Percentiles rank a stretch among this genome's conserved stretches.
Evolutionary conservation across 345 rosid species (phyloP).

Genomic region (Orychophragmus violaceus): DNA sequence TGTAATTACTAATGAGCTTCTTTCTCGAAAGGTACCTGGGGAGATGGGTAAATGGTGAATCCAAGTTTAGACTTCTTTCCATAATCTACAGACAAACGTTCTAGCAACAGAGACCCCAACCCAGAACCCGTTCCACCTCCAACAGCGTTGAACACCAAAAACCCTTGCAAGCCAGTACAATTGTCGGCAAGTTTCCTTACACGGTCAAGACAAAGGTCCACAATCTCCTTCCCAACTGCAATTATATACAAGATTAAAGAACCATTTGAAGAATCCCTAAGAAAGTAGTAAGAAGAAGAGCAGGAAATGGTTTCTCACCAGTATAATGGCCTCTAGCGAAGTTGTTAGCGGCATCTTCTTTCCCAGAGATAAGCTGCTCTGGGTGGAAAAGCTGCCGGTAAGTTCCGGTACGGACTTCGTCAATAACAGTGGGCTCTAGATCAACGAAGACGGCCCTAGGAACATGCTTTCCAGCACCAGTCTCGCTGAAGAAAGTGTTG

Average conservation of each 20-base stretch:
- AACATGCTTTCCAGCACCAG: constrained; percentile 24
- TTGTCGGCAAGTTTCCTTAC: constrained; percentile 57
- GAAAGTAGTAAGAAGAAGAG: not conserved
- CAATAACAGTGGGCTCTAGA: constrained; percentile 24
- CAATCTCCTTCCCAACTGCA: constrained; percentile 63
- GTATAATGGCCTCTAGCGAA: constrained; percentile 64
- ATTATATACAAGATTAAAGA: not conserved
- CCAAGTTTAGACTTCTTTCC: too few species aligned
- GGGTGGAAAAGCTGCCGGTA: constrained; percentile 64
- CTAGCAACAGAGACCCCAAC: constrained; percentile 47
- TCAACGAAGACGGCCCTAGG: constrained; percentile 22
- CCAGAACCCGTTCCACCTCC: constrained; percentile 68
- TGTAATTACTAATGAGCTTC: too few species aligned
- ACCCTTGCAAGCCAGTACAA: constrained; percentile 60
- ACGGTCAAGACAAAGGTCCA: constrained; percentile 58
- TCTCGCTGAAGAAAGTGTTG: constrained; percentile 25
- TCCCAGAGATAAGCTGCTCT: constrained; percentile 64
- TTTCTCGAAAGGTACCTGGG: too few species aligned
- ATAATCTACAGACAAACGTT: too few species aligned
- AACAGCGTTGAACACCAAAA: constrained; percentile 55
- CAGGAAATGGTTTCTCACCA: constrained; percentile 20
- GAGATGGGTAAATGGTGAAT: too few species aligned
- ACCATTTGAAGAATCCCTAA: not conserved
- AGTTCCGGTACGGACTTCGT: constrained; percentile 20
- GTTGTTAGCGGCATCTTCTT: constrained; percentile 67